Evolutionary conservation across 768 basidiomycete genomes (phyloP).

Genomic region (Phanerodontia chrysosporium): DNA sequence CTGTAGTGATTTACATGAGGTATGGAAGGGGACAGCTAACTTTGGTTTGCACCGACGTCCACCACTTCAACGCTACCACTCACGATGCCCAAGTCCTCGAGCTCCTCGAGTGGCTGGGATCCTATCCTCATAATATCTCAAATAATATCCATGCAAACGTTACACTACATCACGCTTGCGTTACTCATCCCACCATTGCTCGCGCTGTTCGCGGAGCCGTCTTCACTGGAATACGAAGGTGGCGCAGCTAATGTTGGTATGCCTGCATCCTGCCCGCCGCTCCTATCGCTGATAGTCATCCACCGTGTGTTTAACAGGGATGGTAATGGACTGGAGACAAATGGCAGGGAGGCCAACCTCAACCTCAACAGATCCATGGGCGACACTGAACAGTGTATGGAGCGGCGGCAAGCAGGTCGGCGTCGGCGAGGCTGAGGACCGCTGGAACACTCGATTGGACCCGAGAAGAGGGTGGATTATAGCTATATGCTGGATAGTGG

Average conservation of each 20-base stretch:
- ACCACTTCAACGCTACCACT: too few species aligned
- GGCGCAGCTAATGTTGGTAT: constrained; percentile 76
- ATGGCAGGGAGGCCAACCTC: constrained; percentile 83
- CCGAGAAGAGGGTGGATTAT: constrained; percentile 88
- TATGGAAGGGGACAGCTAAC: too few species aligned
- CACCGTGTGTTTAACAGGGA: constrained; percentile 39
- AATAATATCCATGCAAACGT: constrained; percentile 90
- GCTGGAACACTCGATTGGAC: constrained; percentile 69
- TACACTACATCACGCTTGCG: constrained; percentile 90
- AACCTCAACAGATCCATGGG: constrained; percentile 58
- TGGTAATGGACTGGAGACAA: constrained; percentile 98
- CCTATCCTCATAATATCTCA: constrained; percentile 86
- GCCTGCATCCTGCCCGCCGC: not conserved
- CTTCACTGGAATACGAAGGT: constrained; percentile 67
- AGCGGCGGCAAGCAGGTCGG: constrained; percentile 76
- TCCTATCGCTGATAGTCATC: not conserved
- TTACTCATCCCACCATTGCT: constrained; percentile 81
- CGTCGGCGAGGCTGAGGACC: constrained; percentile 40
- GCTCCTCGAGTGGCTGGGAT: constrained; percentile 62
- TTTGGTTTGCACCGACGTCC: too few species aligned
- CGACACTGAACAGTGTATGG: constrained; percentile 70
- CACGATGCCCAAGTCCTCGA: not conserved
- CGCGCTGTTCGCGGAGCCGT: constrained; percentile 66
- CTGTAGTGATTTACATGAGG: too few species aligned
- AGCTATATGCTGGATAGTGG: constrained; percentile 79